Evolutionary conservation across 768 basidiomycete genomes (phyloP).

Genomic region (Termitomyces sp.): DNA sequence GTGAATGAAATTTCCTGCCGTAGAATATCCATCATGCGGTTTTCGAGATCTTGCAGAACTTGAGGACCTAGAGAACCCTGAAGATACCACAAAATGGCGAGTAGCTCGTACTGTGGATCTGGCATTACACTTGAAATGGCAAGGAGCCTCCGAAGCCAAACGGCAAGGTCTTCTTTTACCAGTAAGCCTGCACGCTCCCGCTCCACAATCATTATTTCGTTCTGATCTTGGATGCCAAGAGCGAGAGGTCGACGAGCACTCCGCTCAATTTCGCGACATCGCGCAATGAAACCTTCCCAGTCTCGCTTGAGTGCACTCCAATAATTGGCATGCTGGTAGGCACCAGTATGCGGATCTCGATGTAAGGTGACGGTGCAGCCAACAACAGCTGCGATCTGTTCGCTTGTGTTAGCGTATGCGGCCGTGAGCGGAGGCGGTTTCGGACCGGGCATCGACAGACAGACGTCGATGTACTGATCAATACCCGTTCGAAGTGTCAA

Average conservation of each 20-base stretch:
- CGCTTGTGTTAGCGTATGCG: slow-evolving; percentile 64
- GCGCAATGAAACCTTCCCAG: slow-evolving; percentile 94
- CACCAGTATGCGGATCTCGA: slow-evolving; percentile 76
- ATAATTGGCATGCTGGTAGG: slow-evolving; percentile 73
- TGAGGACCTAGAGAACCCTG: slow-evolving; percentile 60
- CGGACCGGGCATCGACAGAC: slow-evolving; percentile 62
- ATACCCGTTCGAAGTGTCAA: slow-evolving; percentile 80
- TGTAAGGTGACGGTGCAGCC: slow-evolving; percentile 80
- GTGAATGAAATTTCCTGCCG: slow-evolving; percentile 80
- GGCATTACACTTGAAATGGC: slow-evolving; percentile 37
- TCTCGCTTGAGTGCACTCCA: slow-evolving; percentile 86
- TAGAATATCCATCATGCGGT: slow-evolving; percentile 57
- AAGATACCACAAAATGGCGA: slow-evolving; percentile 64
- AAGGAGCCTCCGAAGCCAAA: slow-evolving; percentile 54
- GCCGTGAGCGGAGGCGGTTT: slow-evolving; percentile 55
- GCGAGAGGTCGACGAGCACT: slow-evolving; percentile 79
- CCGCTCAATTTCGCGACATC: slow-evolving; percentile 88
- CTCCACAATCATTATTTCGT: slow-evolving; percentile 64
- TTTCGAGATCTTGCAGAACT: slow-evolving; percentile 56
- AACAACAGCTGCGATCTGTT: slow-evolving; percentile 81
- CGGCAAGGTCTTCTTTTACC: slow-evolving; percentile 65
- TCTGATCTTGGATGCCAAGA: slow-evolving; percentile 47
- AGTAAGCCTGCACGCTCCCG: slow-evolving; percentile 72
- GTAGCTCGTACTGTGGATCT: slow-evolving; percentile 54
- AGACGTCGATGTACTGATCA: slow-evolving; percentile 75